Evolutionary conservation across 805 yeast species (phyloP).

Genomic region (Teunomyces funiuensis): DNA sequence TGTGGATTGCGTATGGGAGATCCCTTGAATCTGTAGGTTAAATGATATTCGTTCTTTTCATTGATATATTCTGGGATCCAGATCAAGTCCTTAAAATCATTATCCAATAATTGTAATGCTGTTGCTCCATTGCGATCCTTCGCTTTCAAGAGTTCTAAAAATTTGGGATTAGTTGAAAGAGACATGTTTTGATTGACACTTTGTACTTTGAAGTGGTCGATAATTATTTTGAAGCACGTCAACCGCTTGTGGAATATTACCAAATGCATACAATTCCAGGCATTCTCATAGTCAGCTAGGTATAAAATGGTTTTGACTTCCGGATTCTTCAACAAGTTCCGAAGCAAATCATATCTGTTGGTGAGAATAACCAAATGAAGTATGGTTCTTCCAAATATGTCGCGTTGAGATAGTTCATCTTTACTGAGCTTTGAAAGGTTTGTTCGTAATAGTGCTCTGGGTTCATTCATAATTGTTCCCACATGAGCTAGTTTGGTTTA

Average conservation of each 20-base stretch:
- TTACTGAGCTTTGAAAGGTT: slow-evolving; percentile 24
- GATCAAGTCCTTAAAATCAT: slow-evolving; percentile 43
- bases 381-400: slow-evolving; percentile 67
- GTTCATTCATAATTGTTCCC: slow-evolving; percentile 6
- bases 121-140: slow-evolving; percentile 72
- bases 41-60: slow-evolving; percentile 31
- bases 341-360: slow-evolving; percentile 49
- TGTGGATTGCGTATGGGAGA: slow-evolving; percentile 12
- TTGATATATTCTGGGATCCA: slow-evolving; percentile 45
- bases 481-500: neutral
- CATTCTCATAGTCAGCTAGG: slow-evolving; percentile 66
- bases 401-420: slow-evolving; percentile 49
- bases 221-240: slow-evolving; percentile 46
- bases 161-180: slow-evolving; percentile 18
- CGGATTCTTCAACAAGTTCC: slow-evolving; percentile 47
- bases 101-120: slow-evolving; percentile 65
- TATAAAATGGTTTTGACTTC: slow-evolving; percentile 42
- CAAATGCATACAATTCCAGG: slow-evolving; percentile 80
- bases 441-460: slow-evolving; percentile 1
- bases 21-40: slow-evolving; percentile 21
- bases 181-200: slow-evolving; percentile 16
- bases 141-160: slow-evolving; percentile 43
- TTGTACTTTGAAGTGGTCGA: slow-evolving; percentile 24
- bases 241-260: slow-evolving; percentile 60
- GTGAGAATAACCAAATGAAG: slow-evolving; percentile 56